Percentiles rank a stretch among this genome's conserved stretches.
Conservation (phyloP, 352 stramenopile species). For the Phytophthora sansomeana region DNA sequence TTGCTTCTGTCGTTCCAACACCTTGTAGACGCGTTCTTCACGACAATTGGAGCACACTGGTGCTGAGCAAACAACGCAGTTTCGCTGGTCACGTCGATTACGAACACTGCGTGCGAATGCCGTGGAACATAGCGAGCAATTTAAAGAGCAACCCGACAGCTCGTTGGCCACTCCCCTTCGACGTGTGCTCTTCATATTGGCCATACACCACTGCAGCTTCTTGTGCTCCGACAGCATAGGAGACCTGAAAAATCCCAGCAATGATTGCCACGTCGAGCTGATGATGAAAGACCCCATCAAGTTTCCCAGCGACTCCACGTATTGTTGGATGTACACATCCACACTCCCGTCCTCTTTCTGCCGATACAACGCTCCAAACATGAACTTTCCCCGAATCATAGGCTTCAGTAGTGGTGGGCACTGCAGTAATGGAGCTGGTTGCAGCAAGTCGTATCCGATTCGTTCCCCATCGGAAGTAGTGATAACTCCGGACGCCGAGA, state of each 20-base stretch:
- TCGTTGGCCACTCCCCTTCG: conserved; percentile 23
- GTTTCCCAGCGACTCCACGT: conserved; percentile 37
- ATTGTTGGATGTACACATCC: conserved; percentile 47
- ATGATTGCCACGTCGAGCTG: conserved; percentile 31
- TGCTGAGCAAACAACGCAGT: conserved; percentile 35
- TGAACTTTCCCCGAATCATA: conserved; percentile 45
- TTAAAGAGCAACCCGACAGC: conserved; percentile 24
- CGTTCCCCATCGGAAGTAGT: conserved; percentile 45
- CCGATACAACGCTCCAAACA: conserved; percentile 45
- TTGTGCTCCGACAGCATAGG: conserved; percentile 39
- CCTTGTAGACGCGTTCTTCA: conserved; percentile 32
- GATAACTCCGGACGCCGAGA: conserved; percentile 52
- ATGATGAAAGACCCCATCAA: conserved; percentile 40
- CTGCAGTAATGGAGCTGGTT: conserved; percentile 49
- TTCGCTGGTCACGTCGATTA: conserved; percentile 32
- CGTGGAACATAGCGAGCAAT: conserved; percentile 28
- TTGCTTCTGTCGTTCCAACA: conserved; percentile 32
- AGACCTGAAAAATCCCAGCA: conserved; percentile 35
- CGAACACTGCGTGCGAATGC: conserved; percentile 27
- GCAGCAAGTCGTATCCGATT: conserved; percentile 64
- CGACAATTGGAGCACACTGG: conserved; percentile 37
- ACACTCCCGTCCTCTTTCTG: conserved; percentile 36
- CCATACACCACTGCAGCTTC: conserved; percentile 45
- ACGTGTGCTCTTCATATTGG: conserved; percentile 33
- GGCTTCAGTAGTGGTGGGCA: conserved; percentile 32